Evolutionary conservation across 1,284 basidiomycete genomes (phyloP).

Genomic region (Uromyces viciae-fabae): DNA sequence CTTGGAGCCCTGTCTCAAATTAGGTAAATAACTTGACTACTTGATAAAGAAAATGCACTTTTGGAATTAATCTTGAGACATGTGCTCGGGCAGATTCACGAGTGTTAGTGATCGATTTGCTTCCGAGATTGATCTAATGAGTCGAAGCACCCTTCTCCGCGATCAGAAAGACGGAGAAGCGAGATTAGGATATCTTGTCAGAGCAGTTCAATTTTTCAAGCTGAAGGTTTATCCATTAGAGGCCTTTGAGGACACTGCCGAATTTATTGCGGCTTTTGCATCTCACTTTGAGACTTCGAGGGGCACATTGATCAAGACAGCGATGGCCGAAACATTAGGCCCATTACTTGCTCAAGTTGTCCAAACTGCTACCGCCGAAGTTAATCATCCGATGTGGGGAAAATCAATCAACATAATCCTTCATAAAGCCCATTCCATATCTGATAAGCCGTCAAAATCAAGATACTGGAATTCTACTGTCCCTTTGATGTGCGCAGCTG

Average conservation of each 20-base stretch:
- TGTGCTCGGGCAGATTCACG: conserved; percentile 19
- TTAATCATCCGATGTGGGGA: conserved; percentile 90
- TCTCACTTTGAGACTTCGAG: conserved; percentile 79
- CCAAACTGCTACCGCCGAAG: conserved; percentile 88
- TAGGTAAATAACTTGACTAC: conserved; percentile 59
- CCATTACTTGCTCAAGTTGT: conserved; percentile 57
- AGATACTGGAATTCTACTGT: conserved; percentile 87
- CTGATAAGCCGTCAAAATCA: conserved; percentile 65
- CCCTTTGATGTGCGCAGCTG: conserved; percentile 73
- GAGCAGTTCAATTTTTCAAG: conserved; percentile 42
- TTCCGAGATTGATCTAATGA: conserved; percentile 37
- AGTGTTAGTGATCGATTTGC: conserved; percentile 45
- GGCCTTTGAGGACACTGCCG: conserved; percentile 86
- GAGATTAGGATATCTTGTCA: conserved; percentile 30
- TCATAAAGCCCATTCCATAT: conserved; percentile 79
- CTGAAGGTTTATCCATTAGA: conserved; percentile 83
- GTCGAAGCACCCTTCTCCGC: conserved; percentile 14
- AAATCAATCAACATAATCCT: conserved; percentile 82
- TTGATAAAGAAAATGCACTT: background rate
- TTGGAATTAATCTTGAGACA: background rate
- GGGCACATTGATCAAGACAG: conserved; percentile 74
- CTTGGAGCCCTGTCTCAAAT: conserved; percentile 75
- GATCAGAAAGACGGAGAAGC: conserved; percentile 43
- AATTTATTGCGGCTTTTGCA: conserved; percentile 78
- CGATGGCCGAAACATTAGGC: conserved; percentile 78